Evolutionary conservation across 441 rosid genomes (phyloP).

Genomic region (Hypseocharis bilobata): DNA sequence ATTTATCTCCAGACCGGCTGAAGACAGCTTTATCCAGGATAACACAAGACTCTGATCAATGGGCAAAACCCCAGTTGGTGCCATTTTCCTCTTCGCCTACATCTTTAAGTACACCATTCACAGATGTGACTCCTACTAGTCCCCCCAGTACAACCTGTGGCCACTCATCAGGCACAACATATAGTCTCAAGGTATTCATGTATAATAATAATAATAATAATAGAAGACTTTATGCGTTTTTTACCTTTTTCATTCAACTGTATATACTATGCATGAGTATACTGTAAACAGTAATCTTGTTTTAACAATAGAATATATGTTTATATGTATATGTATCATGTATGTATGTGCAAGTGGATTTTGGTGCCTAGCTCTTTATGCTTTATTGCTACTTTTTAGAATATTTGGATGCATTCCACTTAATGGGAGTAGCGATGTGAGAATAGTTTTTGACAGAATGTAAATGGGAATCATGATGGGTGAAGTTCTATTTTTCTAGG

Average conservation of each 20-base stretch:
- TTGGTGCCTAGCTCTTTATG: no score
- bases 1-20: slow-evolving; percentile 58
- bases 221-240: no score
- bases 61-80: slow-evolving; percentile 58
- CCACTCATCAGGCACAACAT: slow-evolving; percentile 40
- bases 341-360: no score
- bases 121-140: slow-evolving; percentile 56
- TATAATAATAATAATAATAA: neutral
- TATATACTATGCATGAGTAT: neutral
- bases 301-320: neutral
- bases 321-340: neutral
- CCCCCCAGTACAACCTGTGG: slow-evolving; percentile 43
- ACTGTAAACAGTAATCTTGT: neutral
- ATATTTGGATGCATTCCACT: neutral
- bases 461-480: neutral
- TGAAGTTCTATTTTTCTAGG: neutral
- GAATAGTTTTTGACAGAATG: neutral
- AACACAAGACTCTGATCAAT: slow-evolving; percentile 85
- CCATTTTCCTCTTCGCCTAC: slow-evolving; percentile 44
- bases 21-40: slow-evolving; percentile 65
- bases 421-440: neutral
- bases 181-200: slow-evolving; percentile 77
- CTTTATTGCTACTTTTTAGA: no score
- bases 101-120: slow-evolving; percentile 33
- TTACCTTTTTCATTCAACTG: neutral